Base-by-base conservation (phyloP, 805 yeast genomes). In the Pichia cephalocereana region DNA sequence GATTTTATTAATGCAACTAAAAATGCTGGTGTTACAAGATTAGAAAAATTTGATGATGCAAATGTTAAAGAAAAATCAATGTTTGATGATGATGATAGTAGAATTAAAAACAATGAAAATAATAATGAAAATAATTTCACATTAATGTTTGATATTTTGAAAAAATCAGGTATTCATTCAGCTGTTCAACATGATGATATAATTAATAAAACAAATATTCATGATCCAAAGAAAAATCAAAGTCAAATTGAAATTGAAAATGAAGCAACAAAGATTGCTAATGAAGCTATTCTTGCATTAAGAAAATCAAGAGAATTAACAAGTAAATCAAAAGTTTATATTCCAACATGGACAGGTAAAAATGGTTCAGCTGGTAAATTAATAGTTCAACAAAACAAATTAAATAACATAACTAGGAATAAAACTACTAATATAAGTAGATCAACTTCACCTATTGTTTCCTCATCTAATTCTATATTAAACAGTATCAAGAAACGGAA, bases 281-380 rank as follows among this genome's bases (percentile, higher is more conserved):
- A 68, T 38, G 83, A 80, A 48, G 93, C 95, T 0, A 76, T 75
- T 5, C 70, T 70, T 44, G 82, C 82, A 0, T 63, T 86, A 48
- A 70, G 76, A 46, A 75, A 76, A 50, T 86, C 96, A 0, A 66
- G 89, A 39, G 70, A 67, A 43, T 61, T 67, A 23, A 71, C 89
- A 0, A 61, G 72, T 32, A 58, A 57, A 39, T 65, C 75, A 2
- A 63, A 62, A 27, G 70, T 90, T 31, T 96, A 96, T 6, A 81
- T 84, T 0, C 98, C 97, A 0, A 91, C 99, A 0, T 93, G 97
- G 95, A 91, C 99, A 0, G 99, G 99, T 0, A 78, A 77, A 55
- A 87, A 83, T 70, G 99, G 99, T 0, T 64, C 68, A 18, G 96
- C 96, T 0, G 96, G 96, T 1, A 76, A 71, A 38, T 17, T 12